A percentile compares a stretch with the other conserved stretches of the same genome.
Evolutionary conservation across 2,329 filamentous ascomycete genomes (phyloP).

Genomic region (Aspergillus sojae): DNA sequence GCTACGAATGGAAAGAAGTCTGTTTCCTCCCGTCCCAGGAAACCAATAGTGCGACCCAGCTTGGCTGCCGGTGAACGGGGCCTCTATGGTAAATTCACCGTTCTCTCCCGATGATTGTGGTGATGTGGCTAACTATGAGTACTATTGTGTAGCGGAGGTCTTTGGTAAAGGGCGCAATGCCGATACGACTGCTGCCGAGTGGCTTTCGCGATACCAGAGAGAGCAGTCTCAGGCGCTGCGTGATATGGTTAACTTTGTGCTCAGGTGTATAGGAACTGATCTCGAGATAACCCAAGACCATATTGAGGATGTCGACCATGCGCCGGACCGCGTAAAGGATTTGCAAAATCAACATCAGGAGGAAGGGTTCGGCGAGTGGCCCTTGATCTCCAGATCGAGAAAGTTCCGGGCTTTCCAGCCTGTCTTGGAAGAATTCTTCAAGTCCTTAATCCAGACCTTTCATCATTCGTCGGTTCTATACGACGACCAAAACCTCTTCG

Average conservation of each 20-base stretch:
- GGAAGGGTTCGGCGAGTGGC: conserved; percentile 85
- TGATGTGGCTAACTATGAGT: conserved; percentile 25
- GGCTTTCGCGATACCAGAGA: conserved; percentile 59
- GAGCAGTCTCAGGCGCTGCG: conserved; percentile 58
- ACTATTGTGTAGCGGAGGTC: conserved; percentile 54
- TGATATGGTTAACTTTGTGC: conserved; percentile 64
- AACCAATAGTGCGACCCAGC: conserved; percentile 55
- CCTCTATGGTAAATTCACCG: conserved; percentile 55
- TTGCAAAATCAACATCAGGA: conserved; percentile 86
- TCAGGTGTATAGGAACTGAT: conserved; percentile 76
- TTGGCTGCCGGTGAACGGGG: conserved; percentile 57
- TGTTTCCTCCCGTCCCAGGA: conserved; percentile 50
- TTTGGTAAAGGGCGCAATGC: conserved; percentile 58
- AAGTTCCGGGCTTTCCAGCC: conserved; percentile 76
- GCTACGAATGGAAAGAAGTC: conserved; percentile 49
- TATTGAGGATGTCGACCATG: conserved; percentile 87
- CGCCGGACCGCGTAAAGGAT: conserved; percentile 74
- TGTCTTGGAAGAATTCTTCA: conserved; percentile 76
- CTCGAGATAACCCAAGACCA: conserved; percentile 78
- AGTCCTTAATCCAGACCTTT: conserved; percentile 72
- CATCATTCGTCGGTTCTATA: conserved; percentile 84
- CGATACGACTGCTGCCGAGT: conserved; percentile 60
- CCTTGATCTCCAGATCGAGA: conserved; percentile 80
- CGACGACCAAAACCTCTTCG: conserved; percentile 73
- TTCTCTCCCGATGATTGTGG: neutral